These are phyloP conservation scores for Termitomyces sp. DNA, from an alignment of 768 basidiomycete genomes.

Conservation along the genomic window DNA sequence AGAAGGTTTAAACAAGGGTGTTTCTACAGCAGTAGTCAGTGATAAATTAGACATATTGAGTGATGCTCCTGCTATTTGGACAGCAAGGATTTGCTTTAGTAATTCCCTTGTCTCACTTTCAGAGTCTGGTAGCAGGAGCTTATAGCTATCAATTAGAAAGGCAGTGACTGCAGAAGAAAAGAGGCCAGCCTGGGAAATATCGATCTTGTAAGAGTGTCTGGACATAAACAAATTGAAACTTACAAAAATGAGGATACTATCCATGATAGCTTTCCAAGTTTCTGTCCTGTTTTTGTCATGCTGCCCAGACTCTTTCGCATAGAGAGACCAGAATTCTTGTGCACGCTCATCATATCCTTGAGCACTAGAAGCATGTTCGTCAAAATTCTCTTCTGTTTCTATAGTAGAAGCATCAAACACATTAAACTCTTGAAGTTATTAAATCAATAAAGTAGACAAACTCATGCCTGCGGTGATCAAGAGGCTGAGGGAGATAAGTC, in stretches of 20 bases:
- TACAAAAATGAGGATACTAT: slow-evolving; percentile 23
- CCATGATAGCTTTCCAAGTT: slow-evolving; percentile 12
- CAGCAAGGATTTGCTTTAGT: slow-evolving; percentile 16
- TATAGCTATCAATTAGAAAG: slow-evolving; percentile 30
- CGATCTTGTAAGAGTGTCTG: no score
- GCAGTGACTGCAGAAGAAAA: slow-evolving; percentile 34
- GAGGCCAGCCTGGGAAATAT: slow-evolving; percentile 32
- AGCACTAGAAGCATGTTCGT: no score
- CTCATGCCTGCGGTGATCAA: no score
- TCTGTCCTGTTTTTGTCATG: slow-evolving; percentile 1
- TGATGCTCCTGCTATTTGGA: slow-evolving; percentile 1
- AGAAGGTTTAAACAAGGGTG: slow-evolving; percentile 6
- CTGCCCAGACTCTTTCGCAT: not conserved
- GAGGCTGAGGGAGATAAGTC: no score
- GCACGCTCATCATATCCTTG: slow-evolving; percentile 1
- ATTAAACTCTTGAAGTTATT: no score
- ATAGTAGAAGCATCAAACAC: no score
- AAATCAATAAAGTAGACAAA: no score
- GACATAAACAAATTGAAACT: not conserved
- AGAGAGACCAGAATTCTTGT: not conserved
- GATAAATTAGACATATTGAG: not conserved
- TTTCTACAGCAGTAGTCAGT: not conserved
- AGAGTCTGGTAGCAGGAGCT: slow-evolving; percentile 23
- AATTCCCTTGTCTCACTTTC: slow-evolving; percentile 17
- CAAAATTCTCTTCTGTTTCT: no score